A percentile compares a stretch with the other conserved stretches of the same genome.
Conservation (phyloP, 345 rosid genomes). For the Murraya koenigii region DNA sequence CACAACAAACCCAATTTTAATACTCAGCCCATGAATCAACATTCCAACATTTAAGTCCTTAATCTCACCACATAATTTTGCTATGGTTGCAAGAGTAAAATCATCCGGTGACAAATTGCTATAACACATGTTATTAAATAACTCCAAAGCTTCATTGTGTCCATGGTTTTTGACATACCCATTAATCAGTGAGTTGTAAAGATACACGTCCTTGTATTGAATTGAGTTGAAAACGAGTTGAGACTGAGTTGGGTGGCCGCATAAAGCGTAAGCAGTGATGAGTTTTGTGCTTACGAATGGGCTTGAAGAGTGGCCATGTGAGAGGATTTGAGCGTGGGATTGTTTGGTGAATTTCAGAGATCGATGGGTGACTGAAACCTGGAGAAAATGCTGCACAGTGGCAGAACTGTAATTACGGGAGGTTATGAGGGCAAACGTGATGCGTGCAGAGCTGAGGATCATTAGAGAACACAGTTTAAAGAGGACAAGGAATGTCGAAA, state of each 20-base stretch:
- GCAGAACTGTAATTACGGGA: constrained; percentile 25
- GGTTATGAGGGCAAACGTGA: neutral
- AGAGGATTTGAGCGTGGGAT: constrained; percentile 45
- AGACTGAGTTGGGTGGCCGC: constrained; percentile 24
- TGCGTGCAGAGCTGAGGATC: constrained; percentile 13
- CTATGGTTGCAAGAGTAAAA: constrained; percentile 44
- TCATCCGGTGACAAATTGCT: constrained; percentile 41
- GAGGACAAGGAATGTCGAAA: neutral
- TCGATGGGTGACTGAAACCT: constrained; percentile 26
- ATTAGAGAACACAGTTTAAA: neutral
- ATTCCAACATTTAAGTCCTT: constrained; percentile 42
- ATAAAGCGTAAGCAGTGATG: constrained; percentile 50
- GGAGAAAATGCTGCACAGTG: constrained; percentile 32
- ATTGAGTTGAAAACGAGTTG: constrained; percentile 45
- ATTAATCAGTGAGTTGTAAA: constrained; percentile 57
- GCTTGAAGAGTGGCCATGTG: constrained; percentile 32
- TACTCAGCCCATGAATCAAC: constrained; percentile 41
- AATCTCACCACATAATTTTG: constrained; percentile 41
- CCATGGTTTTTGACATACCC: constrained; percentile 46
- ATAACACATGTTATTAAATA: constrained; percentile 39
- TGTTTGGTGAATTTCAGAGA: constrained; percentile 39
- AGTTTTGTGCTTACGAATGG: constrained; percentile 55
- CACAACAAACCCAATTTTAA: constrained; percentile 36
- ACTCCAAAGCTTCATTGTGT: constrained; percentile 31
- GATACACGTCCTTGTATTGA: constrained; percentile 25